phyloP scores from a whole-genome alignment of 2,329 filamentous ascomycete species.

The Knufia fluminis region DNA sequence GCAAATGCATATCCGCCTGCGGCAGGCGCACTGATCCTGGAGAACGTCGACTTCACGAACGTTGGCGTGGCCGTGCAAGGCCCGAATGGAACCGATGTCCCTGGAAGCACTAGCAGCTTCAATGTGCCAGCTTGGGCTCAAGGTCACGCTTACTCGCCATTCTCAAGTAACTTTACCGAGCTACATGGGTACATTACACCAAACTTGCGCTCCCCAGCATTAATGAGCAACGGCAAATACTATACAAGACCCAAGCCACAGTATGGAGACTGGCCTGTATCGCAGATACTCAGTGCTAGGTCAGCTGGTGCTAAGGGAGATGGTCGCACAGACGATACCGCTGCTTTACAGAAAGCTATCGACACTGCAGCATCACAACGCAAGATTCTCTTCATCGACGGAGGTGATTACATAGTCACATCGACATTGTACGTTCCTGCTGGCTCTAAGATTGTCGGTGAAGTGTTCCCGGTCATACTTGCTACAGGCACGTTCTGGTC shows the following conservation, averaged over 20 bases:
- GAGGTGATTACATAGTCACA: constrained; percentile 44
- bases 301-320: constrained; percentile 40
- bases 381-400: constrained; percentile 49
- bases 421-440: constrained; percentile 40
- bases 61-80: constrained; percentile 37
- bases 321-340: constrained; percentile 61
- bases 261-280: constrained; percentile 33
- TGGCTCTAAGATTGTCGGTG: constrained; percentile 46
- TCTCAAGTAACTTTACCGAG: constrained; percentile 4
- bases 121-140: constrained; percentile 36
- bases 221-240: constrained; percentile 37
- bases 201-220: constrained; percentile 32
- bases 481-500: constrained; percentile 49
- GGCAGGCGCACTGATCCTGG: constrained; percentile 45
- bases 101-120: constrained; percentile 27
- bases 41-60: constrained; percentile 47
- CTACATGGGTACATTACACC: constrained; percentile 23
- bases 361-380: constrained; percentile 48
- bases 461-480: constrained; percentile 47
- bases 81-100: constrained; percentile 28
- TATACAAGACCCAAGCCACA: constrained; percentile 46
- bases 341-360: constrained; percentile 69
- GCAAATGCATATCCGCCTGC: constrained; percentile 31
- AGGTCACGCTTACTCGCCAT: constrained; percentile 36
- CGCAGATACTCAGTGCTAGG: constrained; percentile 36